Percentiles rank a stretch among this genome's conserved stretches.
Conservation (phyloP, 306 rosid species). For the Trifolium subterraneum region DNA sequence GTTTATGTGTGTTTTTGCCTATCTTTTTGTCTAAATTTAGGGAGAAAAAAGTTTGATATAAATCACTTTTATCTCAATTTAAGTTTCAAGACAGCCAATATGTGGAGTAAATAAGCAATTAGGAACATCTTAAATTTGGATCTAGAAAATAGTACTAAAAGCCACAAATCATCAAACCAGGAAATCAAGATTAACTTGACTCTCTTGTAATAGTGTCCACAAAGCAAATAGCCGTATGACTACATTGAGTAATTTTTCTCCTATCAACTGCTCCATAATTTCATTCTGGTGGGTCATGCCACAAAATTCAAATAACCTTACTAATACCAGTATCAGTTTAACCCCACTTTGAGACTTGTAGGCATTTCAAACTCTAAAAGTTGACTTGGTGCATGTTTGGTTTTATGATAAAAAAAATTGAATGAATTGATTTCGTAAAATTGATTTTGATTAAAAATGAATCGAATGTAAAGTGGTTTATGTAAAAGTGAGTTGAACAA, state of each 20-base stretch:
- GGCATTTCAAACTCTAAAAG: too few species aligned
- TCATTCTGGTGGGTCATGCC: constrained; percentile 14
- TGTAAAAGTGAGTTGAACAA: too few species aligned
- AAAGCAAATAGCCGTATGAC: constrained; percentile 26
- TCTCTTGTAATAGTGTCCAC: constrained; percentile 21
- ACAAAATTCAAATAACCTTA: constrained; percentile 27
- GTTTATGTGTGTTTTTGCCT: too few species aligned
- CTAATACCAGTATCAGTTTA: constrained; percentile 9
- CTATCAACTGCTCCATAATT: constrained; percentile 26
- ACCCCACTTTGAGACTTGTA: constrained; percentile 41
- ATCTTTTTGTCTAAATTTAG: too few species aligned
- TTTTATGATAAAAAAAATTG: too few species aligned
- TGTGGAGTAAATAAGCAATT: constrained; percentile 7
- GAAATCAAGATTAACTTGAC: not conserved
- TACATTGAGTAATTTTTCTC: constrained; percentile 12
- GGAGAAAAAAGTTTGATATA: not conserved
- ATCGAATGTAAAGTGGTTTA: too few species aligned
- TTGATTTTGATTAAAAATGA: too few species aligned
- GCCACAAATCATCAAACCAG: constrained; percentile 26
- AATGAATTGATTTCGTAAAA: too few species aligned
- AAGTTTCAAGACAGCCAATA: not conserved
- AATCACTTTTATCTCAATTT: not conserved
- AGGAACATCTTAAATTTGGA: constrained; percentile 27
- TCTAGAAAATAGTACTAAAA: constrained; percentile 31
- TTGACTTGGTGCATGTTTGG: too few species aligned